phyloP scores from a whole-genome alignment of 257 asterid genomes.

The Catharanthus roseus region DNA sequence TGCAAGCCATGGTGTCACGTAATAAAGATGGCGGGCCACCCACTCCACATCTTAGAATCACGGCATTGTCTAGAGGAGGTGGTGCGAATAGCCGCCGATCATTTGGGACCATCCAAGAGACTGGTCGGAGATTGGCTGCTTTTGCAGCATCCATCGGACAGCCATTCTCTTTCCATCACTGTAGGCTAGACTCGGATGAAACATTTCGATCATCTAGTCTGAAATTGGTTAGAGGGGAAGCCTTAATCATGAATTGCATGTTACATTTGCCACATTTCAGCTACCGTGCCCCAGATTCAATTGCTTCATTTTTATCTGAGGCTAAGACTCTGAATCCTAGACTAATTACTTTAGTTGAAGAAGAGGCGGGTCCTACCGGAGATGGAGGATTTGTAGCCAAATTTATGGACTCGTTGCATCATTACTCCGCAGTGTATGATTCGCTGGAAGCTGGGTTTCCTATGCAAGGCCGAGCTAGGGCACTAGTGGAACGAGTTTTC shows the following conservation, averaged over 20 bases:
- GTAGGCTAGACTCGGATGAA: conserved; percentile 57
- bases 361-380: conserved; percentile 32
- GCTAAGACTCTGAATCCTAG: conserved; percentile 49
- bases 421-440: conserved; percentile 58
- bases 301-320: conserved; percentile 53
- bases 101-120: conserved; percentile 59
- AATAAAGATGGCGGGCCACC: conserved; percentile 65
- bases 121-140: conserved; percentile 61
- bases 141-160: conserved; percentile 74
- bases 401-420: conserved; percentile 68
- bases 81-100: conserved; percentile 51
- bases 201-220: conserved; percentile 48
- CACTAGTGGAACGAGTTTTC: conserved; percentile 60
- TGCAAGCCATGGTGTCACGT: conserved; percentile 72
- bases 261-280: conserved; percentile 66
- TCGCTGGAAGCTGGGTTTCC: conserved; percentile 81
- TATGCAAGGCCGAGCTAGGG: conserved; percentile 52
- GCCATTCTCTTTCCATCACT: conserved; percentile 70
- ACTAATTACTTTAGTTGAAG: conserved; percentile 64
- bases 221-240: conserved; percentile 67
- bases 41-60: conserved; percentile 68
- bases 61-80: conserved; percentile 63
- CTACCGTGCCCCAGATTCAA: conserved; percentile 53
- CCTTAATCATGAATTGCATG: conserved; percentile 62
- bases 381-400: conserved; percentile 57